A percentile compares a stretch with the other conserved stretches of the same genome.
Evolutionary conservation across 345 rosid genomes (phyloP).

Genomic region (Combretum micranthum): DNA sequence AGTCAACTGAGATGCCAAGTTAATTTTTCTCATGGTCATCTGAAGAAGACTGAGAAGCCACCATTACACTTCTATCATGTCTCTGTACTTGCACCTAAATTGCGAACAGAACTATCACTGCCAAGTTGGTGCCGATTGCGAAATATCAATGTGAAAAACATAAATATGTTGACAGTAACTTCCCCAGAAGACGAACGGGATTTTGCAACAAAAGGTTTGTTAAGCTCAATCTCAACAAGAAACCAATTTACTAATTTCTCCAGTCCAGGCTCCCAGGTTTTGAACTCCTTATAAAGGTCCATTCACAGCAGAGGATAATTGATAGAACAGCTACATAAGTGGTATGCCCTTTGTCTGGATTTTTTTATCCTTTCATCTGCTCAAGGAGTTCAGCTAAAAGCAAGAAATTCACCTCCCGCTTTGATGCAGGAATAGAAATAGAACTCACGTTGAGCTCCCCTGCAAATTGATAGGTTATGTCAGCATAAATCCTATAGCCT

Average conservation of each 20-base stretch:
- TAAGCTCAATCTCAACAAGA: constrained; percentile 70
- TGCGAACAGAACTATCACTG: constrained; percentile 44
- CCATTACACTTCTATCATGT: constrained; percentile 54
- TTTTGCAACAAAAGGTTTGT: constrained; percentile 59
- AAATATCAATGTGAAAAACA: constrained; percentile 99
- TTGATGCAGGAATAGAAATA: constrained; percentile 89
- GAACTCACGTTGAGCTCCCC: no score
- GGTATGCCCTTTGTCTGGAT: constrained; percentile 79
- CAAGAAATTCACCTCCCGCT: constrained; percentile 83
- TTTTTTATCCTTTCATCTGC: constrained; percentile 87
- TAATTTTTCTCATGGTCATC: constrained; percentile 77
- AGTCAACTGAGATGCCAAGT: constrained; percentile 71
- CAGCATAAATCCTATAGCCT: no score
- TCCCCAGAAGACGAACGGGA: constrained; percentile 77
- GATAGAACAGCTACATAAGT: constrained; percentile 89
- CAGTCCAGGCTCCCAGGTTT: constrained; percentile 75
- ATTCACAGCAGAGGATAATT: constrained; percentile 89
- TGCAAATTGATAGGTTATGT: no score
- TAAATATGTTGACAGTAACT: constrained; percentile 81
- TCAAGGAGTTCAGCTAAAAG: constrained; percentile 87
- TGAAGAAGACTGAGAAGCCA: constrained; percentile 45
- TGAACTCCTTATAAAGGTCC: constrained; percentile 92
- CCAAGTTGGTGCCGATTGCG: constrained; percentile 99
- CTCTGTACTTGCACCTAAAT: constrained; percentile 44
- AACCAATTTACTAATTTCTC: constrained; percentile 90